phyloP scores from a whole-genome alignment of 371 early-diverging fungal genomes.

The Rhizopus sp. region DNA sequence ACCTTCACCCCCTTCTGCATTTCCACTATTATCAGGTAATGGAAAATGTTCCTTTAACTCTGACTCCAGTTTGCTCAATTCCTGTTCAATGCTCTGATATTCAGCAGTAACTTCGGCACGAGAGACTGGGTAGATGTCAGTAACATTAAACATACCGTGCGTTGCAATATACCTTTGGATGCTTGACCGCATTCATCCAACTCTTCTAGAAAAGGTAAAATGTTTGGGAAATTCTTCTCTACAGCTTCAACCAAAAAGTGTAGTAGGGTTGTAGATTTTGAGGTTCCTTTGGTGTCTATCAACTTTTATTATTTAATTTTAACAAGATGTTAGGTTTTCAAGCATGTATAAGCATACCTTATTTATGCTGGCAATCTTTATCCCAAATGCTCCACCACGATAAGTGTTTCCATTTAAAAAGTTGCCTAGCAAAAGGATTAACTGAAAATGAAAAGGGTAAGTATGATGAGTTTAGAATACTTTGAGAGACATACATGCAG shows the following conservation, averaged over 20 bases:
- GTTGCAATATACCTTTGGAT: constrained; percentile 61
- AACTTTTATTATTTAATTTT: constrained; percentile 39
- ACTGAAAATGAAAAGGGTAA: constrained; percentile 38
- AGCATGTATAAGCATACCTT: constrained; percentile 53
- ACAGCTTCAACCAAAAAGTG: constrained; percentile 80
- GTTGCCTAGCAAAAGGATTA: constrained; percentile 88
- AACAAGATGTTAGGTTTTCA: constrained; percentile 1
- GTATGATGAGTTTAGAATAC: neutral
- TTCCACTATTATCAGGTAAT: constrained; percentile 5
- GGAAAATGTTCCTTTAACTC: constrained; percentile 42
- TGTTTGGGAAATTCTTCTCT: constrained; percentile 66
- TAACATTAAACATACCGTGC: neutral
- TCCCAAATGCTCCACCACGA: constrained; percentile 91
- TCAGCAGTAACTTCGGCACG: constrained; percentile 47
- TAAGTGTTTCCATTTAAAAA: constrained; percentile 89
- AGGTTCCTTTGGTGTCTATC: constrained; percentile 81
- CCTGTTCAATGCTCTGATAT: constrained; percentile 53
- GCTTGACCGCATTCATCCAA: constrained; percentile 75
- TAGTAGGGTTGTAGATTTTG: constrained; percentile 68
- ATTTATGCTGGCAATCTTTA: constrained; percentile 85
- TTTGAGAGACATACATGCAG: constrained; percentile 49
- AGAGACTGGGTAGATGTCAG: constrained; percentile 31
- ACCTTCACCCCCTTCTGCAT: constrained; percentile 14
- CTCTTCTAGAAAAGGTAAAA: constrained; percentile 68
- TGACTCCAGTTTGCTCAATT: constrained; percentile 40